A percentile compares a stretch with the other conserved stretches of the same genome.
Evolutionary conservation across 306 rosid species (phyloP).

Genomic region (Cicer arietinum): DNA sequence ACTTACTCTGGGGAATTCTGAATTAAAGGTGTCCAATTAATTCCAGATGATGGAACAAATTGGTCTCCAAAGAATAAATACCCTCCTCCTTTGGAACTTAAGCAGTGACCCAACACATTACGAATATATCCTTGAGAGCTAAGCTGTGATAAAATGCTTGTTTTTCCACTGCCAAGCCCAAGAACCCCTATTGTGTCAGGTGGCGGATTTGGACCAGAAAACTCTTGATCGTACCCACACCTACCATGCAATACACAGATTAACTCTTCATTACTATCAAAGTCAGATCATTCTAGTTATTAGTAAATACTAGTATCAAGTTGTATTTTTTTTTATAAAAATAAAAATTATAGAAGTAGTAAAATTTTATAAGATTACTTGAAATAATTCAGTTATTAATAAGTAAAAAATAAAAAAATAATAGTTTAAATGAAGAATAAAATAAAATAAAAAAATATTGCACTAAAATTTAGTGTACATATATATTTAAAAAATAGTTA

Average conservation of each 20-base stretch:
- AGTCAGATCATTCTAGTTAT: too few species aligned
- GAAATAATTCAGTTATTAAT: too few species aligned
- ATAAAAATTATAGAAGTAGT: too few species aligned
- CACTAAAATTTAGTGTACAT: too few species aligned
- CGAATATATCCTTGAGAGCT: conserved; percentile 45
- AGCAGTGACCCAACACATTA: conserved; percentile 75
- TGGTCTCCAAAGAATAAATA: conserved; percentile 73
- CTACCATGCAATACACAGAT: conserved; percentile 46
- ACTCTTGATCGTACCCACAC: conserved; percentile 75
- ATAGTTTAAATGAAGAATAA: too few species aligned
- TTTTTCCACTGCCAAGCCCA: conserved; percentile 73
- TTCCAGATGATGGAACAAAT: conserved; percentile 58
- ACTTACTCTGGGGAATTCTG: conserved; percentile 55
- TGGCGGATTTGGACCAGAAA: conserved; percentile 34
- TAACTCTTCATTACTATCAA: neutral
- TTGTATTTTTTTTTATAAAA: too few species aligned
- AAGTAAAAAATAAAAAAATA: too few species aligned
- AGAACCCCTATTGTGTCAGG: conserved; percentile 73
- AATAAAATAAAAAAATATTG: too few species aligned
- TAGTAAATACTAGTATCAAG: too few species aligned
- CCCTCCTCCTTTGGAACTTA: conserved; percentile 71
- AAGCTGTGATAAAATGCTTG: conserved; percentile 67
- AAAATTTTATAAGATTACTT: too few species aligned
- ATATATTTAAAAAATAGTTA: too few species aligned
- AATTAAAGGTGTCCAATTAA: conserved; percentile 64